These are phyloP conservation scores for Exophiala sp. DNA, from an alignment of 2,329 filamentous ascomycete species.

Conservation along the genomic window DNA sequence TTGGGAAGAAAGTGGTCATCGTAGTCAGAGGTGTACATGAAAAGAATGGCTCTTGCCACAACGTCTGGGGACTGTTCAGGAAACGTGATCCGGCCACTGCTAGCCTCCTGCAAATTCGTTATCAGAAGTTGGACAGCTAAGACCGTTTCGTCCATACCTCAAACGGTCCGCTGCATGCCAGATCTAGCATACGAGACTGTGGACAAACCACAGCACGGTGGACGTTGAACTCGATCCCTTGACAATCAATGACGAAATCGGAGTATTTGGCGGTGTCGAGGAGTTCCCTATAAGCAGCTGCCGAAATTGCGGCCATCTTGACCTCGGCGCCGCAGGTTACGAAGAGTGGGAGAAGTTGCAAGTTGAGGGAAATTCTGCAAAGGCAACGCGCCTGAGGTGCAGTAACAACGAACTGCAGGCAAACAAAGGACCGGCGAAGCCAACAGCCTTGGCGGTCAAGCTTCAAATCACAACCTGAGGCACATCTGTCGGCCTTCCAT, in stretches of 20 bases:
- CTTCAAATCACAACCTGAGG: conserved; percentile 10
- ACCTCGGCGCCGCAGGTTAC: not conserved
- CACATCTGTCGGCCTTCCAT: conserved; percentile 12
- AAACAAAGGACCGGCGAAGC: not conserved
- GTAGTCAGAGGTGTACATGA: conserved; percentile 13
- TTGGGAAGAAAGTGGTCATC: not conserved
- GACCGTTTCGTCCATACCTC: conserved; percentile 22
- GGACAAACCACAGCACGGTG: conserved; percentile 29
- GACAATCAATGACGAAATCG: conserved; percentile 20
- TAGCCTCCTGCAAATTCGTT: not conserved
- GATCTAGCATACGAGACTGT: conserved; percentile 25
- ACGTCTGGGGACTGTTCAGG: conserved; percentile 7
- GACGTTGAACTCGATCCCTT: conserved; percentile 27
- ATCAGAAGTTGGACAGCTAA: not conserved
- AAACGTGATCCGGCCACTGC: conserved; percentile 4
- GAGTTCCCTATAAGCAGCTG: not conserved
- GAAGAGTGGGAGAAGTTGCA: not conserved
- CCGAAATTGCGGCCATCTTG: not conserved
- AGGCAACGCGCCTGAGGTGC: not conserved
- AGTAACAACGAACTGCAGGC: not conserved
- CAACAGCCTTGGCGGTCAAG: conserved; percentile 1
- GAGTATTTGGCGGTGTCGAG: conserved; percentile 5
- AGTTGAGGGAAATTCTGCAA: not conserved
- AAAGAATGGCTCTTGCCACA: conserved; percentile 8
- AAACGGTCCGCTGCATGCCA: conserved; percentile 27